A percentile compares a stretch with the other conserved stretches of the same genome.
Evolutionary conservation across 495 filamentous ascomycete species (phyloP).

Genomic region (Penicillium coprophilum): DNA sequence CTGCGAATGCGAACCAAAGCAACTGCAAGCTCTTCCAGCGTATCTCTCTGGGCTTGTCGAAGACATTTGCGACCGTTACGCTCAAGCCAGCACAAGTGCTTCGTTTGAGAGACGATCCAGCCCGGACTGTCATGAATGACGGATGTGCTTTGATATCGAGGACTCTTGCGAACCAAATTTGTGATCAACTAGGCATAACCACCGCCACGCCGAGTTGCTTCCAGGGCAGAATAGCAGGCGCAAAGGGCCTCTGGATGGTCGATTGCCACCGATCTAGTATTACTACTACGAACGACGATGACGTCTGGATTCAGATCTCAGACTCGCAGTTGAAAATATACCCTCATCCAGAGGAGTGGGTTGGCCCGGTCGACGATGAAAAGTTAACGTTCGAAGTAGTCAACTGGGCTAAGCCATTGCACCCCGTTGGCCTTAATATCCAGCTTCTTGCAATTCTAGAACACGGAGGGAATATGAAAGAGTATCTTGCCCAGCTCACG

Average conservation of each 20-base stretch:
- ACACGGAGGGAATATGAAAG: conserved; percentile 58
- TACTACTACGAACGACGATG: conserved; percentile 29
- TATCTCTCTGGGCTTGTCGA: conserved; percentile 41
- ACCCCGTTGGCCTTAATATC: conserved; percentile 65
- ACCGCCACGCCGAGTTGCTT: conserved; percentile 66
- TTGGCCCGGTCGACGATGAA: conserved; percentile 38
- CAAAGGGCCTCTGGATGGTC: conserved; percentile 89
- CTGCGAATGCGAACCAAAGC: conserved; percentile 40
- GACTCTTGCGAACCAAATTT: conserved; percentile 58
- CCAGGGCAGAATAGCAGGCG: conserved; percentile 78
- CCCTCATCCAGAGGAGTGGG: conserved; percentile 53
- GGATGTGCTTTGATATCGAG: conserved; percentile 73
- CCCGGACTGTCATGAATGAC: conserved; percentile 71
- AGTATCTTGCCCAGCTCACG: conserved; percentile 59
- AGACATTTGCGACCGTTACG: conserved; percentile 49
- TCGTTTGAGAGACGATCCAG: conserved; percentile 29
- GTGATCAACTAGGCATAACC: conserved; percentile 56
- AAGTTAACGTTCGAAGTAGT: conserved; percentile 74
- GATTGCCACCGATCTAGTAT: conserved; percentile 42
- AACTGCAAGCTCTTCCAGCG: conserved; percentile 56
- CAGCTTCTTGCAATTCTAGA: conserved; percentile 78
- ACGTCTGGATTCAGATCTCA: conserved; percentile 73
- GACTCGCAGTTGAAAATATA: conserved; percentile 80
- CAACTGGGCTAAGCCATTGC: conserved; percentile 59
- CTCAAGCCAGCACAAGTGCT: conserved; percentile 46